Evolutionary conservation across 2,329 filamentous ascomycete species (phyloP).

Genomic region (Talaromyces islandicus): DNA sequence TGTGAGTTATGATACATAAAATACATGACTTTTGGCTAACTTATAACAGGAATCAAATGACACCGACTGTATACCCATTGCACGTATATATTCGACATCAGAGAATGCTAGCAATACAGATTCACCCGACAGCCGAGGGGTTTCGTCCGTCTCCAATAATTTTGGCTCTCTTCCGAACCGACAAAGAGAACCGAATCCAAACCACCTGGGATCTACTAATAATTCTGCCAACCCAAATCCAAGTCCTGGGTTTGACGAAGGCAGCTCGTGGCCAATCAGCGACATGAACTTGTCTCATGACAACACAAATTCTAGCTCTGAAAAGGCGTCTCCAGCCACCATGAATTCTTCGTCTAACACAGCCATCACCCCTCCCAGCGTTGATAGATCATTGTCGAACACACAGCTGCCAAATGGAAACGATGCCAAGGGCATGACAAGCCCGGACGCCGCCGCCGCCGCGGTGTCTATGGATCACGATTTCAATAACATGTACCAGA

Average conservation of each 20-base stretch:
- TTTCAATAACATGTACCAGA: background rate
- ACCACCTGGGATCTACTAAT: background rate
- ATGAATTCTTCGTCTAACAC: conserved; percentile 33
- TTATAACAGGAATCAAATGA: background rate
- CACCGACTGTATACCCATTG: background rate
- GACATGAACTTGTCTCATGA: conserved; percentile 31
- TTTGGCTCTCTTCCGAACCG: conserved; percentile 20
- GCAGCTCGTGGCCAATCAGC: conserved; percentile 14
- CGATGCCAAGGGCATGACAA: background rate
- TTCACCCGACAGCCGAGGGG: conserved; percentile 6
- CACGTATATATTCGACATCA: background rate
- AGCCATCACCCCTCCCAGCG: conserved; percentile 25
- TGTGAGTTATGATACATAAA: background rate
- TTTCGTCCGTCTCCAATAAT: background rate
- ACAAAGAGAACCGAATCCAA: conserved; percentile 13
- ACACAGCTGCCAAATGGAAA: background rate
- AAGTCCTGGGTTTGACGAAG: conserved; percentile 4
- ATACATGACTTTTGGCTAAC: background rate
- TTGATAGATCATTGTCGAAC: conserved; percentile 17
- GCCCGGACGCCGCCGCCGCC: background rate
- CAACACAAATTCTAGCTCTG: conserved; percentile 23
- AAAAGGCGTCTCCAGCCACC: conserved; percentile 31
- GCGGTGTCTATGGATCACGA: background rate
- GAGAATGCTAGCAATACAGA: background rate
- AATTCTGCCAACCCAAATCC: conserved; percentile 1